Evolutionary conservation across 73 alveolate genomes (phyloP).

Genomic region (Tetrahymena elliotti): DNA sequence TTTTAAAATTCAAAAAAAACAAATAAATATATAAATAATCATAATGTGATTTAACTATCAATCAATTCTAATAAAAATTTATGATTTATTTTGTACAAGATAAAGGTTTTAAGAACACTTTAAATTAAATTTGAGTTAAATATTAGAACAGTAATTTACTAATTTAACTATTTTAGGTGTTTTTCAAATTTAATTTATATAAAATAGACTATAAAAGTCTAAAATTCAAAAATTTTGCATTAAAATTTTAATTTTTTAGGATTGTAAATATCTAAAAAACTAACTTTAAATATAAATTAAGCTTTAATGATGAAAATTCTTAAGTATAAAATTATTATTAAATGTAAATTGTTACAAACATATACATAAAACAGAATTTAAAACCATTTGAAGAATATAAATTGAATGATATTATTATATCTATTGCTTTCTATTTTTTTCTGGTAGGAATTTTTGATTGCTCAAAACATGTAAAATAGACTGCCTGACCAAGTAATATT

Average conservation of each 20-base stretch:
- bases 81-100: no score
- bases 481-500: neutral
- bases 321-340: neutral
- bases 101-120: neutral
- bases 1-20: neutral
- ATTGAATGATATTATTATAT: neutral
- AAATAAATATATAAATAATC: no score
- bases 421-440: neutral
- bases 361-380: no score
- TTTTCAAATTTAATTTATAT: no score
- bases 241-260: no score
- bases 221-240: neutral
- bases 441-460: neutral
- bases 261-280: neutral
- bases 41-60: neutral
- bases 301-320: neutral
- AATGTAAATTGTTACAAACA: neutral
- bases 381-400: neutral
- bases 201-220: neutral
- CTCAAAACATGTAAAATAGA: neutral
- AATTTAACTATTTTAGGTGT: neutral
- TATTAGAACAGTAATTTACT: neutral
- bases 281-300: no score
- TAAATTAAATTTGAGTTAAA: neutral
- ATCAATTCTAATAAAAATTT: neutral